phyloP scores from a whole-genome alignment of 345 rosid species.

The Tarenaya hassleriana region DNA sequence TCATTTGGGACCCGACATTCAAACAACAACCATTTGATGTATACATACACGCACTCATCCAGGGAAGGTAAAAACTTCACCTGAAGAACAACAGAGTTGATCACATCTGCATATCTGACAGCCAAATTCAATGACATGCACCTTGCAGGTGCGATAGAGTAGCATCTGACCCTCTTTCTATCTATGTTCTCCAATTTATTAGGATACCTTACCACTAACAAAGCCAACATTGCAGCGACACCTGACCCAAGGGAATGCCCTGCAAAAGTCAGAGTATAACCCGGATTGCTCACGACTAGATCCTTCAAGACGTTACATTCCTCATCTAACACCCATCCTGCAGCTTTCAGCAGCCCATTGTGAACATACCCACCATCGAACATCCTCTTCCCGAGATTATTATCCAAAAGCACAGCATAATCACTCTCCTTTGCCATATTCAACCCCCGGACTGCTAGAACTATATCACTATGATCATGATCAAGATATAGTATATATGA shows the following conservation, averaged over 20 bases:
- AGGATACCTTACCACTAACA: constrained; percentile 53
- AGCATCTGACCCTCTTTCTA: constrained; percentile 80
- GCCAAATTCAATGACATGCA: constrained; percentile 96
- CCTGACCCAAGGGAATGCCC: constrained; percentile 98
- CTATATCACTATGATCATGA: constrained; percentile 63
- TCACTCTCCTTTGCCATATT: constrained; percentile 92
- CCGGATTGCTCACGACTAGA: constrained; percentile 54
- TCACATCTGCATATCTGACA: constrained; percentile 88
- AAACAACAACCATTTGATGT: too few species aligned
- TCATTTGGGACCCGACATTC: too few species aligned
- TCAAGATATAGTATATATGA: constrained; percentile 74
- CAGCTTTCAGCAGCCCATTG: constrained; percentile 86
- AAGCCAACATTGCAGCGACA: constrained; percentile 77
- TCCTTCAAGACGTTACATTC: constrained; percentile 69
- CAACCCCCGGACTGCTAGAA: constrained; percentile 76
- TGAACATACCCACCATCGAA: constrained; percentile 95
- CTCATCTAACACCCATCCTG: constrained; percentile 70
- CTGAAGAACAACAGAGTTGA: constrained; percentile 95
- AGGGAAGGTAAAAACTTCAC: constrained; percentile 32
- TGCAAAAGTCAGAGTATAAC: constrained; percentile 73
- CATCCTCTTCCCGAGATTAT: constrained; percentile 69
- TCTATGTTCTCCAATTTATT: constrained; percentile 66
- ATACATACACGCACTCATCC: too few species aligned
- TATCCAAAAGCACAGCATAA: constrained; percentile 74
- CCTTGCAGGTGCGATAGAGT: constrained; percentile 94